Conservation (phyloP, 2,329 filamentous ascomycete genomes). For the Endoconidiophora polonica region DNA sequence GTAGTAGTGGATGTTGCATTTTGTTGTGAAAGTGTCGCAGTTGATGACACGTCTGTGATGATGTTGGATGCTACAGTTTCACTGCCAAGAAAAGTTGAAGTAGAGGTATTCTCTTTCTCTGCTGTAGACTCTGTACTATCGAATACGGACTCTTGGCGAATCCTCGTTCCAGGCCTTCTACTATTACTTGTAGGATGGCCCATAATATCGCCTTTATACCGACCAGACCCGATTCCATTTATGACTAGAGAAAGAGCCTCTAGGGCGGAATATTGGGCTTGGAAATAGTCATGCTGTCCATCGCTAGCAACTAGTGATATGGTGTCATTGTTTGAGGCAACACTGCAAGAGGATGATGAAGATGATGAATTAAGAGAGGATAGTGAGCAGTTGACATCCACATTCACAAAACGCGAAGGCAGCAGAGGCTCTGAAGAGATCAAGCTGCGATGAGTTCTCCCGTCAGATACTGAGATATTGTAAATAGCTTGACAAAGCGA, state of each 20-base stretch:
- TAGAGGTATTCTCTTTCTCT: too few species aligned
- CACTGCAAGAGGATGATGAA: constrained; percentile 6
- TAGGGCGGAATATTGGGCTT: constrained; percentile 5
- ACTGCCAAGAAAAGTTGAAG: too few species aligned
- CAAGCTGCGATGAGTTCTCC: not conserved
- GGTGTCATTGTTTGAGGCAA: not conserved
- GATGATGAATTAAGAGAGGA: not conserved
- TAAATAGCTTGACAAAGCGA: constrained; percentile 19
- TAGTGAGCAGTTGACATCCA: constrained; percentile 9
- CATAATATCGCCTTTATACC: not conserved
- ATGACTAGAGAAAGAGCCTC: constrained; percentile 12
- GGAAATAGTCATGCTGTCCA: not conserved
- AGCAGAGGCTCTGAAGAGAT: not conserved
- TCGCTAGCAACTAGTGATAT: not conserved
- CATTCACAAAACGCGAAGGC: not conserved
- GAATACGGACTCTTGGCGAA: too few species aligned
- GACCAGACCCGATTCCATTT: constrained; percentile 8
- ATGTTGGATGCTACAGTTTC: too few species aligned
- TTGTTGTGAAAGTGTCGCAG: too few species aligned
- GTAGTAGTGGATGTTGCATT: too few species aligned
- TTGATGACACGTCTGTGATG: too few species aligned
- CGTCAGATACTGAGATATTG: constrained; percentile 6
- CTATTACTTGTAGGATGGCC: too few species aligned
- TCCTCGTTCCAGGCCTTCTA: too few species aligned
- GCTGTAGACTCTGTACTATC: too few species aligned